Conservation (phyloP, 2,329 filamentous ascomycete species). For the Calonectria hawksworthii region DNA sequence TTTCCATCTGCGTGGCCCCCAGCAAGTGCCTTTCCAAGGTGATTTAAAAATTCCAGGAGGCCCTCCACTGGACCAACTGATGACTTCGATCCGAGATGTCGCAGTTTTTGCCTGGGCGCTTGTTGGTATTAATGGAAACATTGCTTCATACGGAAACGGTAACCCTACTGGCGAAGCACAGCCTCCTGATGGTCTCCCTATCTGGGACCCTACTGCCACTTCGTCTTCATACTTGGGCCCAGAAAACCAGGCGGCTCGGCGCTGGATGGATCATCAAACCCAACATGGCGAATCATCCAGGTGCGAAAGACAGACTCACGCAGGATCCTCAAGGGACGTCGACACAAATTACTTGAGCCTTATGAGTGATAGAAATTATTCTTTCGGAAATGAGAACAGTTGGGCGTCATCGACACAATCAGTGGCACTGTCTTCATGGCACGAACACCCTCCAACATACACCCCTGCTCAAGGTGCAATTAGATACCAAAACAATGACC, state of each 20-base stretch:
- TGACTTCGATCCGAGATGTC: conserved; percentile 86
- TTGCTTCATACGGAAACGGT: conserved; percentile 75
- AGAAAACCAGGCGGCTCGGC: conserved; percentile 42
- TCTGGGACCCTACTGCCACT: conserved; percentile 42
- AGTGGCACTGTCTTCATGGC: background rate
- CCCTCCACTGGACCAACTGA: conserved; percentile 74
- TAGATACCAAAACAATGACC: background rate
- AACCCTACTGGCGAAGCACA: conserved; percentile 73
- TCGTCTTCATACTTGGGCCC: conserved; percentile 39
- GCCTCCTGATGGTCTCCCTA: conserved; percentile 56
- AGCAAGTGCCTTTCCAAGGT: conserved; percentile 60
- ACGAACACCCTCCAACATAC: background rate
- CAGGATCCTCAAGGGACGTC: background rate
- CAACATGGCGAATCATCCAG: conserved; percentile 14
- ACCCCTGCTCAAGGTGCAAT: background rate
- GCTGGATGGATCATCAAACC: conserved; percentile 35
- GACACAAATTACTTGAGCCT: background rate
- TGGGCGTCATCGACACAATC: background rate
- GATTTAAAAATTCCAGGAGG: conserved; percentile 63
- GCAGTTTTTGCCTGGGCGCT: conserved; percentile 91
- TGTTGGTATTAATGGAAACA: conserved; percentile 82
- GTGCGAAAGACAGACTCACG: conserved; percentile 3
- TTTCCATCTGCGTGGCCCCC: conserved; percentile 55
- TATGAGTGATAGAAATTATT: background rate
- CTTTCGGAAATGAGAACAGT: background rate